phyloP scores from a whole-genome alignment of 2,329 filamentous ascomycete species.

The Fusarium sp. region DNA sequence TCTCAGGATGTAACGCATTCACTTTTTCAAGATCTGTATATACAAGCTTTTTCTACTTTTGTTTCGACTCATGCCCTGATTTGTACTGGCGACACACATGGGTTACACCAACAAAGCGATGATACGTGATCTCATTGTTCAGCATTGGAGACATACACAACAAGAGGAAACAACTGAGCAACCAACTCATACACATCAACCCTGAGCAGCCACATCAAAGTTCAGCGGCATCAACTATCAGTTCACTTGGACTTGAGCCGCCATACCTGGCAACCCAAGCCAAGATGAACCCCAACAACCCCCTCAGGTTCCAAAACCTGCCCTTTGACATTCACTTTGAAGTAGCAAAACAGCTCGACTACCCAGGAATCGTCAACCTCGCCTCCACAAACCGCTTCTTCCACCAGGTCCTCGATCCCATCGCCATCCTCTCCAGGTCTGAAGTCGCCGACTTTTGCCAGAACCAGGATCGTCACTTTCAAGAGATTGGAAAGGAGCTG shows the following conservation, averaged over 20 bases:
- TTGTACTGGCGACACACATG: neutral
- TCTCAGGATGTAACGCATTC: neutral
- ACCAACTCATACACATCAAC: neutral
- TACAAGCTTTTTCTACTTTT: neutral
- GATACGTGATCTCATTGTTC: neutral
- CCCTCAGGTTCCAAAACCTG: conserved; percentile 15
- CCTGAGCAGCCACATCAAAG: neutral
- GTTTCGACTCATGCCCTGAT: neutral
- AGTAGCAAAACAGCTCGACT: conserved; percentile 19
- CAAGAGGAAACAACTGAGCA: neutral
- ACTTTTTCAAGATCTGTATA: neutral
- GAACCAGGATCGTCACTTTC: conserved; percentile 3
- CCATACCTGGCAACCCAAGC: neutral
- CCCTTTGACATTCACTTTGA: conserved; percentile 36
- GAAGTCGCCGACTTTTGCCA: conserved; percentile 6
- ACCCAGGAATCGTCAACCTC: conserved; percentile 13
- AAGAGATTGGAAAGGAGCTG: neutral
- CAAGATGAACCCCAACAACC: conserved; percentile 14
- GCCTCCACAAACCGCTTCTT: conserved; percentile 27
- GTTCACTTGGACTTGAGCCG: neutral
- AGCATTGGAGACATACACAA: neutral
- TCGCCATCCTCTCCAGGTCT: neutral
- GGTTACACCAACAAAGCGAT: neutral
- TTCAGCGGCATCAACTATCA: neutral
- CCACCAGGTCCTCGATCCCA: conserved; percentile 10